Evolutionary conservation across 1,284 basidiomycete species (phyloP), one percentile per base, ranked within the genome.

Genomic region (Ceratorhiza oryzae-sativae): DNA sequence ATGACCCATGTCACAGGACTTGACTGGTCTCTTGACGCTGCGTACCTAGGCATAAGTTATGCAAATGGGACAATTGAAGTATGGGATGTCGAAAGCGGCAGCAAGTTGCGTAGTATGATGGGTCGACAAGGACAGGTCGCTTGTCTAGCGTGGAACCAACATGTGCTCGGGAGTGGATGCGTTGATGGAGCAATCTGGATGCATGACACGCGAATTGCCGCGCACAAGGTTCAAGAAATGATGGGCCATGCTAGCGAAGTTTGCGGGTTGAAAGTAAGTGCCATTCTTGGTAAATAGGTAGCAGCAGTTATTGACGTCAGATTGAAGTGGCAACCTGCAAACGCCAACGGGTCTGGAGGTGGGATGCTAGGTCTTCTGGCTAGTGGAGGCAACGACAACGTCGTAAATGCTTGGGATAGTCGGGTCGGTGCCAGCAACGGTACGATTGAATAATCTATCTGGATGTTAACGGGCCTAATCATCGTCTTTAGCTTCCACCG

Each of bases 341-440:
- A 68, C 13, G 39, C 65, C 13, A 68, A 68, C 42, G 65, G 65
- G 2, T 68, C 65, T 96, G 94, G 94, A 84, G 94, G 49, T 78
- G 83, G 1, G 93, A 94, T 75, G 93, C 93, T 0, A 90, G 95
- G 79, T 10, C 83, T 96, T n/a, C 85, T 98, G 34, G 96, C 95
- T 0, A 94, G 91, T 76, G 95, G 96, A 5, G 95, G 94, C 0
- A 97, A 98, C 79, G 96, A 98, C 80, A 97, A 98, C 76, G 93
- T 97, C 18, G 94, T 98, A 71, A 97, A 97, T 79, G 91, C 97
- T 68, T 98, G 95, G 96, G 96, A 98, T 77, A 90, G 90, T 0
- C 84, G 93, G 39, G 81, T 93, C 0, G 80, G 79, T 25, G 42
- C 65, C 1, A 46, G 12, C n/a, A 55, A 30, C 32, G 42, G 65